Evolutionary conservation across 345 rosid species (phyloP).

Genomic region (Adansonia digitata): DNA sequence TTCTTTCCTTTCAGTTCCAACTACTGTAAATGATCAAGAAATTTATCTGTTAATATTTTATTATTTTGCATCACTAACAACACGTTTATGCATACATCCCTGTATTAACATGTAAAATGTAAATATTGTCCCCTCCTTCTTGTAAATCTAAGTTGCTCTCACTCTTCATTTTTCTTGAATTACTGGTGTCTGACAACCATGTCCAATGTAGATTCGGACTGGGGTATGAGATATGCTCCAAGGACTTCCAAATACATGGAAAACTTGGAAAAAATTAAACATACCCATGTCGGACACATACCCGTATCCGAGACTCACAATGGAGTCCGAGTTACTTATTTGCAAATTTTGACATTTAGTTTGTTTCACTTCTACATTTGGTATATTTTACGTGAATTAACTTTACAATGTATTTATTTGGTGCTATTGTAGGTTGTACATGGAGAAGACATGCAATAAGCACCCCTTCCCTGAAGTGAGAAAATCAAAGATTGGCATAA

Average conservation of each 20-base stretch:
- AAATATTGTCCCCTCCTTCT: no score
- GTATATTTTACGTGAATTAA: not conserved
- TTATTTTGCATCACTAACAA: not conserved
- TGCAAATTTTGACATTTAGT: not conserved
- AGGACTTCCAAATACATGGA: no score
- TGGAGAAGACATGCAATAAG: not conserved
- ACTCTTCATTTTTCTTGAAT: no score
- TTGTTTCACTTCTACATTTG: not conserved
- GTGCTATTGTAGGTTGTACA: not conserved
- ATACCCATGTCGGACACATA: no score
- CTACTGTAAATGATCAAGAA: not conserved
- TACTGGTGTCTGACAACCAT: no score
- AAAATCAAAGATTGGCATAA: not conserved
- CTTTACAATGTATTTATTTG: no score
- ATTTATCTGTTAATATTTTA: not conserved
- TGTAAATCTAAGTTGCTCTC: no score
- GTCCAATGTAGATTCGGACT: no score
- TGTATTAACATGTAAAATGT: not conserved
- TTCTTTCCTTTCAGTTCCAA: not conserved
- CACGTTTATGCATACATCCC: not conserved
- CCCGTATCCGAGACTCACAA: no score
- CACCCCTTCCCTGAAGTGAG: not conserved
- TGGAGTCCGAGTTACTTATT: no score
- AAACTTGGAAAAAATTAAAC: no score
- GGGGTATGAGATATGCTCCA: not conserved